A percentile compares a stretch with the other conserved stretches of the same genome.
These are phyloP conservation scores for Paulownia fortunei DNA, from an alignment of 257 asterid genomes.

Conservation along the genomic window DNA sequence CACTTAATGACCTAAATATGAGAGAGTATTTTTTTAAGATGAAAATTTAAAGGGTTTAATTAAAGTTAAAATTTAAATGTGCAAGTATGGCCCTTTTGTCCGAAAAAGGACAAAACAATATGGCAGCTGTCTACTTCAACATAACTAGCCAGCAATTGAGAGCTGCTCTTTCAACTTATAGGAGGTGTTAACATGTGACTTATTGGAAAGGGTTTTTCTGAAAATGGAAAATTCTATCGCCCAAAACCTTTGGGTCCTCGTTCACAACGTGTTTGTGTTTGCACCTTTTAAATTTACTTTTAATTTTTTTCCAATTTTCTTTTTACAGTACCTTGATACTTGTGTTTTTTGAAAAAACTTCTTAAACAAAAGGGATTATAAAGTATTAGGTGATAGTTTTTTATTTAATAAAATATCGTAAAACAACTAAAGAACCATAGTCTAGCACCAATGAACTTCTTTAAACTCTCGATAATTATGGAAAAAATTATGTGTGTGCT, in stretches of 20 bases:
- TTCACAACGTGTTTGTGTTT: slow-evolving; percentile 49
- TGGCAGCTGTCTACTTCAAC: slow-evolving; percentile 65
- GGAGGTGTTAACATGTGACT: slow-evolving; percentile 62
- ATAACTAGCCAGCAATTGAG: slow-evolving; percentile 51
- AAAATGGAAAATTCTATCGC: slow-evolving; percentile 39
- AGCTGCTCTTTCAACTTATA: slow-evolving; percentile 46
- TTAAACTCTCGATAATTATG: background rate
- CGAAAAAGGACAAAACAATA: slow-evolving; percentile 41
- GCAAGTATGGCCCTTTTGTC: slow-evolving; percentile 36
- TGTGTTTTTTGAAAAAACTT: background rate
- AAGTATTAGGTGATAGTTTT: background rate
- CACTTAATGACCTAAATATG: background rate
- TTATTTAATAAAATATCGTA: background rate
- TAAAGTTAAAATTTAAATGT: background rate
- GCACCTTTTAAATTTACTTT: background rate
- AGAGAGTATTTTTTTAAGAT: background rate
- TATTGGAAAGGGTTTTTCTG: slow-evolving; percentile 49
- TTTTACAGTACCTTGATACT: background rate
- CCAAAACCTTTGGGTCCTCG: slow-evolving; percentile 38
- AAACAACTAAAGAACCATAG: background rate
- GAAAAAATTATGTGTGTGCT: background rate
- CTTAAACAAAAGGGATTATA: background rate
- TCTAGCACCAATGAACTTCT: background rate
- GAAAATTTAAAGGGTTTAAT: background rate
- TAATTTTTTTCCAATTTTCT: background rate